Evolutionary conservation across 805 yeast genomes (phyloP).

Genomic region (Yarrowia keelungensis): DNA sequence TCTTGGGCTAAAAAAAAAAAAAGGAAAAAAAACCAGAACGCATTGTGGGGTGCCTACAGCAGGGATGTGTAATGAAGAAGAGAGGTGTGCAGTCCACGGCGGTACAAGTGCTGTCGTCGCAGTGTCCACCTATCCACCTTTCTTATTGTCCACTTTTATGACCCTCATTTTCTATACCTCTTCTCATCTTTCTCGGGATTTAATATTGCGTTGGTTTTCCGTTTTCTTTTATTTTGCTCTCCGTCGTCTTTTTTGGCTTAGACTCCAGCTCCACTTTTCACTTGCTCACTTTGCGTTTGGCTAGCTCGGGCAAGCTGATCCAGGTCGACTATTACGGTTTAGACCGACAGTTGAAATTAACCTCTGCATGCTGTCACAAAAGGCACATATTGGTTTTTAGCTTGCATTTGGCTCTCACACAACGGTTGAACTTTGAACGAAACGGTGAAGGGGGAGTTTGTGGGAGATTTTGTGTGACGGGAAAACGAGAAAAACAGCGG

Average conservation of each 20-base stretch:
- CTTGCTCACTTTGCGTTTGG: neutral
- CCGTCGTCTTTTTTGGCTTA: no score
- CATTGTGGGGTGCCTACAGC: neutral
- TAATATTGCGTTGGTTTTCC: no score
- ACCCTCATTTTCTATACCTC: no score
- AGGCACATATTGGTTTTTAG: slow-evolving; percentile 38
- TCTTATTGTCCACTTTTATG: no score
- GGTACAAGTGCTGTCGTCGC: no score
- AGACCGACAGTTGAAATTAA: slow-evolving; percentile 24
- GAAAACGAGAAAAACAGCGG: neutral
- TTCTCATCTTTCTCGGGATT: neutral
- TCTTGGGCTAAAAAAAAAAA: no score
- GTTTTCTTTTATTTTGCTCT: no score
- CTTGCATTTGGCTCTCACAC: slow-evolving; percentile 36
- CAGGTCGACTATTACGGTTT: slow-evolving; percentile 22
- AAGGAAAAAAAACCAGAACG: no score
- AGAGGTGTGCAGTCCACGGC: no score
- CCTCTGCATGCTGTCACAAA: slow-evolving; percentile 35
- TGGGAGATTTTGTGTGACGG: neutral
- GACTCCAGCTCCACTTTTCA: neutral
- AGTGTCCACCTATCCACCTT: no score
- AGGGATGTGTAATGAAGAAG: no score
- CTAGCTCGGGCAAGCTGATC: slow-evolving; percentile 2
- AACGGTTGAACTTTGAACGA: slow-evolving; percentile 27
- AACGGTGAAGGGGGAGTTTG: neutral